Evolutionary conservation across 1,139 yeast species (phyloP).

Genomic region (Geotrichum cucujoidarum): DNA sequence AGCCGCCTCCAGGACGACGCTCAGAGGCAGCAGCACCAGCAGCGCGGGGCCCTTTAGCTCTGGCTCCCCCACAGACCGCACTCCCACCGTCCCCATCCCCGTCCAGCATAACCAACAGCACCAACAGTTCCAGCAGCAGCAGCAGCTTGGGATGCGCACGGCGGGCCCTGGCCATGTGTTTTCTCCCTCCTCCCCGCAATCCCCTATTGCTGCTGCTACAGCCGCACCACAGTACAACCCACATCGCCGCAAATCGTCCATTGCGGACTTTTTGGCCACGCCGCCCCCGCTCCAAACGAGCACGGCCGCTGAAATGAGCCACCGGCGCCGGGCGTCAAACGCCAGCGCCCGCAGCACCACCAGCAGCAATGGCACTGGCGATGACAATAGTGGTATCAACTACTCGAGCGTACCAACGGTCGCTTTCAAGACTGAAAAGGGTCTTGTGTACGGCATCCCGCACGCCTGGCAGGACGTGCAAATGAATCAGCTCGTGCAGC

Average conservation of each 20-base stretch:
- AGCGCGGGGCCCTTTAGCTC: constrained; percentile 81
- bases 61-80: neutral
- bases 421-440: constrained; percentile 23
- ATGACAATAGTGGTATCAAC: constrained; percentile 19
- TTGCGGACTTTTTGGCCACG: constrained; percentile 74
- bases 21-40: constrained; percentile 90
- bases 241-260: constrained; percentile 41
- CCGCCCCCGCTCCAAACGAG: constrained; percentile 60
- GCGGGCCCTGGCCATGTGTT: neutral
- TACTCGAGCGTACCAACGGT: constrained; percentile 16
- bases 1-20: constrained; percentile 94
- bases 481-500: constrained; percentile 69
- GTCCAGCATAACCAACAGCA: neutral
- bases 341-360: constrained; percentile 11
- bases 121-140: neutral
- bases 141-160: neutral
- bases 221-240: neutral
- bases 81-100: constrained; percentile 1
- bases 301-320: constrained; percentile 7
- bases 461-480: constrained; percentile 71
- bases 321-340: constrained; percentile 18
- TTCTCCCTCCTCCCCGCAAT: constrained; percentile 8
- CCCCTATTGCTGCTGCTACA: constrained; percentile 11
- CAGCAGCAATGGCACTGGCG: constrained; percentile 21
- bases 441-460: constrained; percentile 28